Evolutionary conservation across 106 monocot genomes (phyloP).

Genomic region (Posidonia australis): DNA sequence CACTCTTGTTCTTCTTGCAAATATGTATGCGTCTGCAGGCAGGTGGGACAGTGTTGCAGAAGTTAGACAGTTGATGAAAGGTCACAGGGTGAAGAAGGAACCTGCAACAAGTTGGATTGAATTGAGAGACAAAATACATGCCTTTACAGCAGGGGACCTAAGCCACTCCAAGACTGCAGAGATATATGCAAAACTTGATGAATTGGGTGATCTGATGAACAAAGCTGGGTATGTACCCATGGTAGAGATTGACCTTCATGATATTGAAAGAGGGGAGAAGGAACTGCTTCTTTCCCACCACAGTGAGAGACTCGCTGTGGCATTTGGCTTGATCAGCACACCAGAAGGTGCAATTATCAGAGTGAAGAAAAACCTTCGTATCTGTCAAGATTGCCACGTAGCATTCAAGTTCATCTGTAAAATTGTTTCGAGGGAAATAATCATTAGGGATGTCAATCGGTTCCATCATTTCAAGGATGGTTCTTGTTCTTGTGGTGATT

Average conservation of each 20-base stretch:
- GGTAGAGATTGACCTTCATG: slow-evolving; percentile 58
- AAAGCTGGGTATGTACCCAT: slow-evolving; percentile 64
- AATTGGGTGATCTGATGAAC: slow-evolving; percentile 46
- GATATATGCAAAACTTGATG: slow-evolving; percentile 74
- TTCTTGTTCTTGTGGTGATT: slow-evolving; percentile 85
- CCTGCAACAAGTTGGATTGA: slow-evolving; percentile 89
- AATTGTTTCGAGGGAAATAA: slow-evolving; percentile 63
- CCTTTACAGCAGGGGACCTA: slow-evolving; percentile 64
- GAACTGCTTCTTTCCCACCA: slow-evolving; percentile 69
- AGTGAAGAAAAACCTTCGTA: slow-evolving; percentile 84
- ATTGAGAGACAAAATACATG: slow-evolving; percentile 52
- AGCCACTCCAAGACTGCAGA: slow-evolving; percentile 50
- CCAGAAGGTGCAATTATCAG: slow-evolving; percentile 55
- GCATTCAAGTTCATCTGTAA: slow-evolving; percentile 66
- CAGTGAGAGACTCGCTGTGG: slow-evolving; percentile 81
- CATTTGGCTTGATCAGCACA: slow-evolving; percentile 66
- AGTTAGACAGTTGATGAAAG: slow-evolving; percentile 57
- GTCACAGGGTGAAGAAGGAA: slow-evolving; percentile 65
- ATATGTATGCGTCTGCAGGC: slow-evolving; percentile 65
- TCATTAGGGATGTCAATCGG: slow-evolving; percentile 68
- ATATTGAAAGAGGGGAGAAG: slow-evolving; percentile 59
- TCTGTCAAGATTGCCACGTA: slow-evolving; percentile 80
- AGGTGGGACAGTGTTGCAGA: slow-evolving; percentile 41
- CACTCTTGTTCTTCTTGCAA: slow-evolving; percentile 67
- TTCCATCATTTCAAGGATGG: slow-evolving; percentile 81